Evolutionary conservation across 257 asterid genomes (phyloP).

Genomic region (Misopates orontium): DNA sequence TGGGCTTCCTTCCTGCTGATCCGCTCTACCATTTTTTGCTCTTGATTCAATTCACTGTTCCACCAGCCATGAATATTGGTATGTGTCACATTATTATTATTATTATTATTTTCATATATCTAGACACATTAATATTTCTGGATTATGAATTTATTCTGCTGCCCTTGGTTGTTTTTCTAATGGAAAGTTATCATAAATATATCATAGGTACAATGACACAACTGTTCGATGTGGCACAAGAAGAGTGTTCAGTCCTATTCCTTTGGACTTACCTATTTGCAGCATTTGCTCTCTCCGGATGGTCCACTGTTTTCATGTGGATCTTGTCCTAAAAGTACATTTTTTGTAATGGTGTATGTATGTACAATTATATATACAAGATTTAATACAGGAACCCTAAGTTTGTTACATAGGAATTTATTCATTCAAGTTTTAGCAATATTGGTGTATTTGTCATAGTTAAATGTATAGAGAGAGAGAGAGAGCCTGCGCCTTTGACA

Average conservation of each 20-base stretch:
- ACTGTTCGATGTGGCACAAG: slow-evolving; percentile 83
- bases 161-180: neutral
- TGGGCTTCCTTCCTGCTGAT: slow-evolving; percentile 78
- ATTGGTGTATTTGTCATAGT: too few relatives aligned
- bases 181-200: neutral
- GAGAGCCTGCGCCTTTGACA: too few relatives aligned
- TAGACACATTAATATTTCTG: too few relatives aligned
- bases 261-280: slow-evolving; percentile 87
- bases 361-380: too few relatives aligned
- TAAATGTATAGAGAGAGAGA: too few relatives aligned
- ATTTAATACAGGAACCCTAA: too few relatives aligned
- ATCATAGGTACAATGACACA: slow-evolving; percentile 97
- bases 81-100: neutral
- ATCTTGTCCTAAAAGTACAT: slow-evolving; percentile 41
- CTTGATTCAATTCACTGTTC: slow-evolving; percentile 76
- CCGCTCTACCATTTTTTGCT: slow-evolving; percentile 85
- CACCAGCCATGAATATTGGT: slow-evolving; percentile 95
- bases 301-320: slow-evolving; percentile 97
- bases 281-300: slow-evolving; percentile 68
- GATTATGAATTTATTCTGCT: too few relatives aligned
- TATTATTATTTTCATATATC: too few relatives aligned
- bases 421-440: too few relatives aligned
- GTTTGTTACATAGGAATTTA: too few relatives aligned
- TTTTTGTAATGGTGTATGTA: too few relatives aligned
- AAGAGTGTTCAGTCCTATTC: slow-evolving; percentile 78